Conservation (phyloP, 2,329 filamentous ascomycete species). For the Sordariomycetes sp. region DNA sequence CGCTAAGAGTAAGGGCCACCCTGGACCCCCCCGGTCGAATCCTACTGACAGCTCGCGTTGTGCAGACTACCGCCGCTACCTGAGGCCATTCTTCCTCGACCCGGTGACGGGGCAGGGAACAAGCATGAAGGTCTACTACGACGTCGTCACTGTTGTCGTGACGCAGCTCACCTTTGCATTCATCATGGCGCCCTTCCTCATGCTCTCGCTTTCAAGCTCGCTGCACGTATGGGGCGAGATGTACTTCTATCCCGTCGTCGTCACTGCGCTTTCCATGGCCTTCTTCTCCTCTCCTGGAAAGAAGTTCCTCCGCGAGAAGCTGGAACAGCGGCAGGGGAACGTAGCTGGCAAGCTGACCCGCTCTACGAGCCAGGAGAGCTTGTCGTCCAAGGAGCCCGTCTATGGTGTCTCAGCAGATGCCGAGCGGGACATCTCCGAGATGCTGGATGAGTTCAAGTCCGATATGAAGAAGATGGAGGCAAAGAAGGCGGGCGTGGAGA, state of each 20-base stretch:
- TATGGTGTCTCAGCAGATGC: constrained; percentile 71
- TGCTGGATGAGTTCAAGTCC: constrained; percentile 57
- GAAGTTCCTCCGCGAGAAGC: constrained; percentile 34
- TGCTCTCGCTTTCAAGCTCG: constrained; percentile 60
- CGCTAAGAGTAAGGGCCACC: constrained; percentile 60
- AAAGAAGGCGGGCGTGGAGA: constrained; percentile 53
- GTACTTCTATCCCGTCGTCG: constrained; percentile 74
- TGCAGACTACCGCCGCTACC: constrained; percentile 71
- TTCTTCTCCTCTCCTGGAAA: constrained; percentile 78
- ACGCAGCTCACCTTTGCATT: constrained; percentile 82
- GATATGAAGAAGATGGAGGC: constrained; percentile 66
- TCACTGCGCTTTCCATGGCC: constrained; percentile 47
- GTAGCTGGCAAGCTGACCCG: constrained; percentile 31
- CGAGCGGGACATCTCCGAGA: constrained; percentile 62
- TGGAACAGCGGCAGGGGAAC: constrained; percentile 42
- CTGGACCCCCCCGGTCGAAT: background rate
- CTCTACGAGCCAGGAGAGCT: constrained; percentile 42
- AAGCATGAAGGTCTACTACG: constrained; percentile 72
- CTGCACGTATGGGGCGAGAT: constrained; percentile 70
- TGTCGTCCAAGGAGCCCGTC: constrained; percentile 45
- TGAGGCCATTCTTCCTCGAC: constrained; percentile 87
- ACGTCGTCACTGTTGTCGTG: constrained; percentile 57
- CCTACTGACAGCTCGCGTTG: background rate
- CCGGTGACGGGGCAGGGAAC: constrained; percentile 57
- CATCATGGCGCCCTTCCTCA: constrained; percentile 69